A percentile compares a stretch with the other conserved stretches of the same genome.
phyloP scores from a whole-genome alignment of 805 yeast genomes.

The Metschnikowia henanensis region DNA sequence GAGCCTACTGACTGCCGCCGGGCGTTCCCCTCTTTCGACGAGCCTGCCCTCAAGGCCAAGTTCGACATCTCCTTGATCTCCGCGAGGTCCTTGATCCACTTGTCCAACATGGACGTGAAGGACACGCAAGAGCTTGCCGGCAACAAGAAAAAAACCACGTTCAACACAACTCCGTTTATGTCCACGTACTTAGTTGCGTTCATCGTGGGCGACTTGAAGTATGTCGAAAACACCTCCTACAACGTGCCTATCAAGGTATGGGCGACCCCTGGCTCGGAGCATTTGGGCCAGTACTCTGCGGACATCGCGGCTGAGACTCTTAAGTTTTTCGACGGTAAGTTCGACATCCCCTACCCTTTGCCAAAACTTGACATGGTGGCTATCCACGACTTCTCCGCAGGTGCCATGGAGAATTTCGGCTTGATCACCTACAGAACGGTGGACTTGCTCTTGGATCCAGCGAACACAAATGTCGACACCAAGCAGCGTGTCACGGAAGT shows the following conservation, averaged over 20 bases:
- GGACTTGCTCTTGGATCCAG: slow-evolving; percentile 71
- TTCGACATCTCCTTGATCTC: slow-evolving; percentile 66
- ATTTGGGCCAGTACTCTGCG: slow-evolving; percentile 71
- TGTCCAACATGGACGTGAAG: slow-evolving; percentile 70
- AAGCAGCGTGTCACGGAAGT: slow-evolving; percentile 81
- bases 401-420: slow-evolving; percentile 91
- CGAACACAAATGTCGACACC: slow-evolving; percentile 60
- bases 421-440: slow-evolving; percentile 77
- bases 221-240: slow-evolving; percentile 64
- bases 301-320: slow-evolving; percentile 75
- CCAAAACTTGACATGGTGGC: slow-evolving; percentile 85
- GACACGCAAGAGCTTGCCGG: slow-evolving; percentile 42
- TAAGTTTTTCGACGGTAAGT: slow-evolving; percentile 68
- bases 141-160: slow-evolving; percentile 54
- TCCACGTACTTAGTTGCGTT: slow-evolving; percentile 85
- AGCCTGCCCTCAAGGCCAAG: slow-evolving; percentile 76
- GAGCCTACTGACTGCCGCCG: slow-evolving; percentile 86
- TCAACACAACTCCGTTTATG: slow-evolving; percentile 80
- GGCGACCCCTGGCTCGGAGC: slow-evolving; percentile 75
- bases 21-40: slow-evolving; percentile 87
- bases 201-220: slow-evolving; percentile 76
- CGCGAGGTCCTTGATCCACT: slow-evolving; percentile 52
- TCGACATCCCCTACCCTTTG: slow-evolving; percentile 74
- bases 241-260: slow-evolving; percentile 78
- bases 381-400: slow-evolving; percentile 80